Conservation (phyloP, 2,329 filamentous ascomycete species). For the Cordyceps javanica region DNA sequence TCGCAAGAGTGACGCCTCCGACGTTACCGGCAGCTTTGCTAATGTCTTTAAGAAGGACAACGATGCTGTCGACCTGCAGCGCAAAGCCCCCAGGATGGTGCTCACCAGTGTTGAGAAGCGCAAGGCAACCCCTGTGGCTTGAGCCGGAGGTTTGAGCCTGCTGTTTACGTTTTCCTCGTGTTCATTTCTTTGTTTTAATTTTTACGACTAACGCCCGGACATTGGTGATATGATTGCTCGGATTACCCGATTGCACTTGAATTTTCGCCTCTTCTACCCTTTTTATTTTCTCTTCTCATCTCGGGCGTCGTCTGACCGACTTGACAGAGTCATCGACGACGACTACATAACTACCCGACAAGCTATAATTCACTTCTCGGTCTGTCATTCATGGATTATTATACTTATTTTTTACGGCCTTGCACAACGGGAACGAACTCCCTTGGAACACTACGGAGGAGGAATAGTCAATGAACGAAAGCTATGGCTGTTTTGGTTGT, state of each 20-base stretch:
- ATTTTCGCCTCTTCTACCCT: slow-evolving; percentile 17
- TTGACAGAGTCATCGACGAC: neutral
- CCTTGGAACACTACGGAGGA: slow-evolving; percentile 6
- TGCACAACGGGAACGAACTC: slow-evolving; percentile 5
- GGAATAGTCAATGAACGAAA: slow-evolving; percentile 7
- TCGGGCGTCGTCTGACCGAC: neutral
- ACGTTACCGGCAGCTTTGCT: slow-evolving; percentile 52
- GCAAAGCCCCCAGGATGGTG: slow-evolving; percentile 80
- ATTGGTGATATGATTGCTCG: slow-evolving; percentile 31
- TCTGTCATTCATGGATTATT: slow-evolving; percentile 30
- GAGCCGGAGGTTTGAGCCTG: slow-evolving; percentile 15
- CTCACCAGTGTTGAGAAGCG: slow-evolving; percentile 87
- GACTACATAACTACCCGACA: slow-evolving; percentile 17
- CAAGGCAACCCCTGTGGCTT: slow-evolving; percentile 42
- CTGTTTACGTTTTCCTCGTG: slow-evolving; percentile 14
- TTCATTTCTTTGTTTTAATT: slow-evolving; percentile 16
- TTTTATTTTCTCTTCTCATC: slow-evolving; percentile 16
- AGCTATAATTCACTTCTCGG: slow-evolving; percentile 34
- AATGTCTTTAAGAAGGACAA: slow-evolving; percentile 58
- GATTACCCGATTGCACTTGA: slow-evolving; percentile 28
- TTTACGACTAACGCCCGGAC: slow-evolving; percentile 32
- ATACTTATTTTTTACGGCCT: slow-evolving; percentile 13
- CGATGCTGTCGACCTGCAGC: slow-evolving; percentile 55
- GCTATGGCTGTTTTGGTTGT: slow-evolving; percentile 1
- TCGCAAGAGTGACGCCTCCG: slow-evolving; percentile 57